Evolutionary conservation across 2,329 filamentous ascomycete genomes (phyloP), one percentile per base, ranked within the genome.

Genomic region (Pseudogymnoascus sp.): DNA sequence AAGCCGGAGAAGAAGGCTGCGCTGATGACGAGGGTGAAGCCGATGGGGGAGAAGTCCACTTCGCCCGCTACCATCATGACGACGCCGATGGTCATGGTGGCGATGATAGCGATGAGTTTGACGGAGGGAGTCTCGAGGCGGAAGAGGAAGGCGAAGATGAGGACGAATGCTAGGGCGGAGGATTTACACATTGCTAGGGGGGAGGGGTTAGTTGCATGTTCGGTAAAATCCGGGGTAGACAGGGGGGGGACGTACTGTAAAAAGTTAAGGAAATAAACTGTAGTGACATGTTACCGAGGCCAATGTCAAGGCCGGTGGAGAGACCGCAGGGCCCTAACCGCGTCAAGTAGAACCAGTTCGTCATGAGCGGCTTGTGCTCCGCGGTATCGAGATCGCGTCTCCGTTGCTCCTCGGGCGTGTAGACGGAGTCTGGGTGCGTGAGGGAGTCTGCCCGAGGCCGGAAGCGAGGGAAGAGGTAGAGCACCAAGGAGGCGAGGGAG

Each of bases 31-130:
- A 99, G 87, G 56, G 91, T 77, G 75, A 99, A 99, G 44, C 94
- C 94, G 31, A 91, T 81, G 0, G 88, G 80, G 69, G 92, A 86
- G 76, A 99, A 99, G 60, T 91, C 87, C 38, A 95, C 87, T 77
- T 99, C 94, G 65, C 93, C 94, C 5, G 92, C 91, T 0, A 97
- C 94, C 94, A 99, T 99, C 86, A 97, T 95, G 66, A 99, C 82
- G 7, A 99, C 93, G 65, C 94, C 94, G 2, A 86, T 70, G 0
- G 92, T 97, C 94, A 99, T 97, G 70, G 89, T 87, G 62, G 86
- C 83, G 69, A 99, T 97, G 69, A 97, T 94, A 67, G 83, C 81
- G 40, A 96, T 88, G 7, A 99, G 84, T 69, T 88, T 90, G 81
- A 89, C 86, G 0, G 93, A 97, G 0, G 91, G 91, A 10, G 84